Evolutionary conservation across 176 grass and related monocot genomes (phyloP), one percentile per base, ranked within the genome.

Genomic region (Musa beccarii): DNA sequence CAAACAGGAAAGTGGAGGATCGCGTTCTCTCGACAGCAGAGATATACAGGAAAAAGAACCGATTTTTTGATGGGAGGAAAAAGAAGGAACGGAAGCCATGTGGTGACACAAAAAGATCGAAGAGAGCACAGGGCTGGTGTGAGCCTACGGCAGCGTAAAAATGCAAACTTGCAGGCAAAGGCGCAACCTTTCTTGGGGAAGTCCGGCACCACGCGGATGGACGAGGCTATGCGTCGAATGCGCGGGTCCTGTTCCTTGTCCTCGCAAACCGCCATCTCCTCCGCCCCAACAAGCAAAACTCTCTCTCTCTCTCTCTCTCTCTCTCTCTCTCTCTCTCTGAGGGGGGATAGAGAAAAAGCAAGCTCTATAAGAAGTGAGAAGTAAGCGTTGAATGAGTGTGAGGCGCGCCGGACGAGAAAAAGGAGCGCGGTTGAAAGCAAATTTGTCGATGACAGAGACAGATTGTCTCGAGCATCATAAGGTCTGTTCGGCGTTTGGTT

Each of bases 131-230:
- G 65, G 28, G 16, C 21, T 12, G 52, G 1, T 26, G 17, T 12
- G 29, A 49, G 16, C 66, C 4, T 17, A 19, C 5, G 49, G 29
- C 12, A 19, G 69, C 17, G 20, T 73, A 11, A 54, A 23, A 52
- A 52, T 73, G 21, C 52, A 73, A 54, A 54, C 15, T 26, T 24
- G 25, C 16, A n/a, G n/a, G 11, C 0, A 65, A 64, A 16, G 49
- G n/a, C 19, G 19, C 55, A 34, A 65, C 74, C 28, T 24, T 76
- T 63, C 74, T 51, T 51, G 57, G 57, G 57, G 57, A 76, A 61
- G 86, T 99, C 75, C 5, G 95, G 95, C 29, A 99, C 90, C 72
- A 99, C 90, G 55, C 95, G 88, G 78, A 99, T 92, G 84, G 88
- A 84, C 63, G 87, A 79, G 59, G 83, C 89, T 59, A 99, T 99